phyloP scores from a whole-genome alignment of 2,329 filamentous ascomycete species.

The Dissoconium aciculare region DNA sequence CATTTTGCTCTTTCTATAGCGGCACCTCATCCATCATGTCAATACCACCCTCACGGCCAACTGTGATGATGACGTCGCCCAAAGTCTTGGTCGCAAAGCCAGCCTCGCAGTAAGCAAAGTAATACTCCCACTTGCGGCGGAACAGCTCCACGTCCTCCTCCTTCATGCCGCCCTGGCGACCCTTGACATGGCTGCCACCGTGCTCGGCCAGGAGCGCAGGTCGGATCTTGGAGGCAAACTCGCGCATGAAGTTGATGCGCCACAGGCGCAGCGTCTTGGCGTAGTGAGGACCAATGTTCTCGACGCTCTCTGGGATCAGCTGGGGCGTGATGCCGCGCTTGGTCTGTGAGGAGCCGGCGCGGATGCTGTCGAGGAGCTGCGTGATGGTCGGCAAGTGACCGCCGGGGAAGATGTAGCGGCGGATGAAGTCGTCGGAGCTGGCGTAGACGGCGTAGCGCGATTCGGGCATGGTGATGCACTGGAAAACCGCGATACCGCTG shows the following conservation, averaged over 20 bases:
- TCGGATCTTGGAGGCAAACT: slow-evolving; percentile 46
- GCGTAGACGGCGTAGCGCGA: slow-evolving; percentile 49
- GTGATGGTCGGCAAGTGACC: slow-evolving; percentile 54
- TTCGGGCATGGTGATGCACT: slow-evolving; percentile 66
- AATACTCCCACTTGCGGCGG: slow-evolving; percentile 61
- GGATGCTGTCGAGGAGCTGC: slow-evolving; percentile 51
- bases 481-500: slow-evolving; percentile 54
- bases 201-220: slow-evolving; percentile 46
- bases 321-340: slow-evolving; percentile 22
- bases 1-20: too few species aligned
- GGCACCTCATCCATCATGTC: slow-evolving; percentile 59
- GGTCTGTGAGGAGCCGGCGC: slow-evolving; percentile 40
- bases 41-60: slow-evolving; percentile 48
- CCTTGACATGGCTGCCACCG: slow-evolving; percentile 9
- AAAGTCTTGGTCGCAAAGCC: slow-evolving; percentile 58
- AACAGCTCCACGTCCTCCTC: slow-evolving; percentile 52
- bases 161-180: slow-evolving; percentile 31
- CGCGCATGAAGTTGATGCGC: slow-evolving; percentile 49
- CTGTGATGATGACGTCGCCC: slow-evolving; percentile 58
- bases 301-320: slow-evolving; percentile 50
- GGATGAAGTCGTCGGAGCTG: slow-evolving; percentile 57
- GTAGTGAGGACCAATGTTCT: slow-evolving; percentile 64
- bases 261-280: slow-evolving; percentile 53
- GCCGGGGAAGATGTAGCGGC: slow-evolving; percentile 66
- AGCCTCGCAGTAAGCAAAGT: slow-evolving; percentile 61